A percentile compares a stretch with the other conserved stretches of the same genome.
phyloP scores from a whole-genome alignment of 371 early-diverging fungal species.

The Saksenaea vasiformis region DNA sequence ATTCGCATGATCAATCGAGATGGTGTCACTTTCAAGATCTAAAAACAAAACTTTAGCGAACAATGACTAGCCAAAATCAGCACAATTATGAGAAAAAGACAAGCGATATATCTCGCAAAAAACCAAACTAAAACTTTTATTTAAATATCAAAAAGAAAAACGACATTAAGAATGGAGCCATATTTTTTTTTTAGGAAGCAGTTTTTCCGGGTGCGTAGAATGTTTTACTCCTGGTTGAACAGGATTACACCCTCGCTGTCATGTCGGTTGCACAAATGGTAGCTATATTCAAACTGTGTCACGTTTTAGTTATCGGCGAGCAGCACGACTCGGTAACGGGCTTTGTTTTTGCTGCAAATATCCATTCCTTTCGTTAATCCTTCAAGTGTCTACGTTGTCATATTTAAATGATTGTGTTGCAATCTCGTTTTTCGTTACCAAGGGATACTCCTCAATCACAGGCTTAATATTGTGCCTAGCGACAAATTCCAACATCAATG shows the following conservation, averaged over 20 bases:
- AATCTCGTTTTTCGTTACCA: slow-evolving; percentile 14
- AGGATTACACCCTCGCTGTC: background rate
- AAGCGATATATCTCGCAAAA: too few species aligned
- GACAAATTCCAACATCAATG: slow-evolving; percentile 54
- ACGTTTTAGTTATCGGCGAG: slow-evolving; percentile 23
- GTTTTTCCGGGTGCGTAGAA: too few species aligned
- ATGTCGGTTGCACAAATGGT: background rate
- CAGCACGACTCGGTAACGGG: slow-evolving; percentile 42
- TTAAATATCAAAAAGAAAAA: too few species aligned
- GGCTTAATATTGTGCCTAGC: slow-evolving; percentile 53
- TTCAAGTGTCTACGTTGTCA: slow-evolving; percentile 19
- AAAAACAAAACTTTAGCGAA: background rate
- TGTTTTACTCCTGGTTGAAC: too few species aligned
- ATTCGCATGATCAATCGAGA: background rate
- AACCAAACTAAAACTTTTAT: too few species aligned
- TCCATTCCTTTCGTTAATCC: slow-evolving; percentile 35
- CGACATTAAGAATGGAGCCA: too few species aligned
- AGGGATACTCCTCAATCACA: slow-evolving; percentile 46
- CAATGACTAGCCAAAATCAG: background rate
- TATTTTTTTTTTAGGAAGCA: too few species aligned
- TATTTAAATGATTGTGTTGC: background rate
- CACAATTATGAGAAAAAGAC: too few species aligned
- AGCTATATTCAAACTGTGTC: too few species aligned
- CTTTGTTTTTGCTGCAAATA: slow-evolving; percentile 24
- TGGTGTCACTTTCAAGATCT: background rate